phyloP scores from a whole-genome alignment of 2,329 filamentous ascomycete genomes.

The Stagonosporopsis vannaccii region DNA sequence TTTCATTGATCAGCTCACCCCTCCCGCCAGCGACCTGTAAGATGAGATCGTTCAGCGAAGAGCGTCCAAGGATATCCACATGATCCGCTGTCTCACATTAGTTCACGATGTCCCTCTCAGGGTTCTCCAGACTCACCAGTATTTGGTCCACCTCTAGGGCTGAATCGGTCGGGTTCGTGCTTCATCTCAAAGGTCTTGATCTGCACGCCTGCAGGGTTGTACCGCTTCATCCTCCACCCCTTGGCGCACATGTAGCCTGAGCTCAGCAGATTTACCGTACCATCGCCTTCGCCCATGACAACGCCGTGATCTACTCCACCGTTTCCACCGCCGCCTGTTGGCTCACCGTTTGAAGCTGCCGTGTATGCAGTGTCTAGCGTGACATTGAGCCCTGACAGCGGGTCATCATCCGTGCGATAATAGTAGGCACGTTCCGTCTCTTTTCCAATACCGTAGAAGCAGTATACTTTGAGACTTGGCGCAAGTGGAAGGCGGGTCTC shows the following conservation, averaged over 20 bases:
- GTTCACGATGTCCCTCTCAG: not conserved
- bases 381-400: slow-evolving; percentile 70
- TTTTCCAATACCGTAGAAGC: slow-evolving; percentile 96
- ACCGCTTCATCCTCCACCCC: slow-evolving; percentile 92
- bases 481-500: slow-evolving; percentile 87
- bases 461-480: slow-evolving; percentile 91
- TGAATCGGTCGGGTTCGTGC: slow-evolving; percentile 93
- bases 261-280: slow-evolving; percentile 91
- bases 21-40: slow-evolving; percentile 84
- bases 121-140: slow-evolving; percentile 56
- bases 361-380: slow-evolving; percentile 62
- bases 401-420: slow-evolving; percentile 76
- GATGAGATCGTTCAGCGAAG: slow-evolving; percentile 89
- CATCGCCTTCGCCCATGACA: slow-evolving; percentile 94
- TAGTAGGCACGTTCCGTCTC: slow-evolving; percentile 92
- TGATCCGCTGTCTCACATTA: slow-evolving; percentile 71
- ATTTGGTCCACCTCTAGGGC: slow-evolving; percentile 74
- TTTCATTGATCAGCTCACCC: slow-evolving; percentile 79
- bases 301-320: slow-evolving; percentile 78
- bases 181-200: slow-evolving; percentile 94
- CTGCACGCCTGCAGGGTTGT: slow-evolving; percentile 84
- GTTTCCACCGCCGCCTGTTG: slow-evolving; percentile 7
- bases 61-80: slow-evolving; percentile 91
- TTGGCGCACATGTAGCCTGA: slow-evolving; percentile 96
- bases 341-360: slow-evolving; percentile 33